Conservation (phyloP, 768 basidiomycete species). For the Strobilomyces echinocephalus region DNA sequence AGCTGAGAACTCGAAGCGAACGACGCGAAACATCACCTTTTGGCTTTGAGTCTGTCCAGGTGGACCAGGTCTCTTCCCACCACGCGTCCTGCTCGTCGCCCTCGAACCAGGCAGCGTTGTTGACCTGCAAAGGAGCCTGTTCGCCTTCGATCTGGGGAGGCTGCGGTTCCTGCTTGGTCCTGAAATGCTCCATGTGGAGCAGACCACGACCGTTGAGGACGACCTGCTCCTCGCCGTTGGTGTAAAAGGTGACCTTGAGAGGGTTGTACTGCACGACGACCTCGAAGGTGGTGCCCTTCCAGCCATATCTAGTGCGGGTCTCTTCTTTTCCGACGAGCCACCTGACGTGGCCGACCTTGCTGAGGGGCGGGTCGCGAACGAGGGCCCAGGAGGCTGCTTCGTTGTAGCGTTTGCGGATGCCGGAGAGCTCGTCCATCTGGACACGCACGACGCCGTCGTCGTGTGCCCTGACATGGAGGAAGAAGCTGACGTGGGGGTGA, state of each 20-base stretch:
- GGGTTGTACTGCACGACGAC: constrained; percentile 72
- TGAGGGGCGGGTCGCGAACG: constrained; percentile 62
- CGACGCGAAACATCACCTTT: constrained; percentile 57
- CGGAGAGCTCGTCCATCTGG: constrained; percentile 83
- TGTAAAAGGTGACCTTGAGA: constrained; percentile 65
- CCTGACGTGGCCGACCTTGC: constrained; percentile 41
- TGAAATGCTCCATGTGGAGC: constrained; percentile 98
- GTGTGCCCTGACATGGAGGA: constrained; percentile 78
- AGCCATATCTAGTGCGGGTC: constrained; percentile 60
- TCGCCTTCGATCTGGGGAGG: constrained; percentile 38
- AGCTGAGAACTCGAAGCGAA: neutral
- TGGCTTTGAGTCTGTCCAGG: constrained; percentile 91
- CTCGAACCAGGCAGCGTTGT: constrained; percentile 77
- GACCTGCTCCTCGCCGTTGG: constrained; percentile 76
- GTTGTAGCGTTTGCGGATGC: constrained; percentile 80
- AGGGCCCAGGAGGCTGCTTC: constrained; percentile 91
- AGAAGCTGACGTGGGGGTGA: constrained; percentile 80
- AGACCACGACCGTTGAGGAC: constrained; percentile 86
- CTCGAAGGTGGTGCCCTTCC: constrained; percentile 55
- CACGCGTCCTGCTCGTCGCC: constrained; percentile 76
- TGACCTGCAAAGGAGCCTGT: constrained; percentile 52
- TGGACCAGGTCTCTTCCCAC: constrained; percentile 85
- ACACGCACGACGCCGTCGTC: constrained; percentile 88
- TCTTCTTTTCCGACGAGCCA: constrained; percentile 67
- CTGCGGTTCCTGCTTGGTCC: constrained; percentile 48